Conservation (phyloP, 768 basidiomycete genomes). For the Pholiota microspora region DNA sequence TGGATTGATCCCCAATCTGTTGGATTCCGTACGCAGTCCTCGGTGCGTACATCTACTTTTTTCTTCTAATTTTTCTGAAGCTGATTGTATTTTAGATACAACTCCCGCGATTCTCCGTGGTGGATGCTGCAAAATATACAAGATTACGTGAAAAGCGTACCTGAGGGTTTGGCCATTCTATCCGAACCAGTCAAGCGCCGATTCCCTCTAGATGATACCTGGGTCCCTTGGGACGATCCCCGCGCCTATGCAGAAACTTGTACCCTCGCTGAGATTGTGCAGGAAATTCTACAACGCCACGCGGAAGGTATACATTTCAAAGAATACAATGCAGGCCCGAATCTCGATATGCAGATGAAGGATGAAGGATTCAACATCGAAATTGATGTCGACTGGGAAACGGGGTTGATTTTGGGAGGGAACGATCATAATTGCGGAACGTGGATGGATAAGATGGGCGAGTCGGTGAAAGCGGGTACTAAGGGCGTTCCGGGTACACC, state of each 20-base stretch:
- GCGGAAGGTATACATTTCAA: constrained; percentile 90
- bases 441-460: constrained; percentile 99
- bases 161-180: constrained; percentile 80
- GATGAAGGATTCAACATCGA: constrained; percentile 92
- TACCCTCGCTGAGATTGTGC: constrained; percentile 91
- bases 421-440: constrained; percentile 87
- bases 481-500: constrained; percentile 97
- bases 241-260: constrained; percentile 79
- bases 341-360: constrained; percentile 97
- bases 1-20: constrained; percentile 92
- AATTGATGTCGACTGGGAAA: constrained; percentile 94
- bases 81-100: constrained; percentile 55
- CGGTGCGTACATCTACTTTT: constrained; percentile 46
- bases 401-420: constrained; percentile 87
- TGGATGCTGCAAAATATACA: constrained; percentile 99
- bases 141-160: constrained; percentile 82
- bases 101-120: constrained; percentile 98
- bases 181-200: constrained; percentile 85
- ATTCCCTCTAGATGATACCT: constrained; percentile 92
- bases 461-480: constrained; percentile 85
- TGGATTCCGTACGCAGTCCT: constrained; percentile 86
- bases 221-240: constrained; percentile 89
- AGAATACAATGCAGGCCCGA: constrained; percentile 94
- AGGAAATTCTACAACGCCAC: constrained; percentile 94
- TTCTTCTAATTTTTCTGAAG: background rate